Conservation (phyloP, 176 grass and related monocot genomes). For the Puya raimondii region DNA sequence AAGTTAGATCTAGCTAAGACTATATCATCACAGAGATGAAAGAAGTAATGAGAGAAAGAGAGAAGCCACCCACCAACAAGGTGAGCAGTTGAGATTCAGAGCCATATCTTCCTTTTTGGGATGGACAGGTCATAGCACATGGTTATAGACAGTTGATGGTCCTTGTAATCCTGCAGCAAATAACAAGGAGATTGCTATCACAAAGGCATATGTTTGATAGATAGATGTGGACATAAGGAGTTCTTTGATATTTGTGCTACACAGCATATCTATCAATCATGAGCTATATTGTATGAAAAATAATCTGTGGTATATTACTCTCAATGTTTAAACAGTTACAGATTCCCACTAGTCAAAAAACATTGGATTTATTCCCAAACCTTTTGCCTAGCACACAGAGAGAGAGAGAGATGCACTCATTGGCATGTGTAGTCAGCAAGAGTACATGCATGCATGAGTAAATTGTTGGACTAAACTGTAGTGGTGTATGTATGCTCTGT, state of each 20-base stretch:
- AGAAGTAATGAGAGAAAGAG: conserved; percentile 4
- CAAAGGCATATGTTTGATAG: not conserved
- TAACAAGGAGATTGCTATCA: not conserved
- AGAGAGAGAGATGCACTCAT: too few relatives aligned
- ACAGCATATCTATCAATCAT: not conserved
- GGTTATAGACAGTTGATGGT: conserved; percentile 26
- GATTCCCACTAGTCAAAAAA: not conserved
- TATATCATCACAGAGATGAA: not conserved
- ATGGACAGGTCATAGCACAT: conserved; percentile 24
- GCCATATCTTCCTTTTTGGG: conserved; percentile 10
- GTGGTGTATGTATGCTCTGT: too few relatives aligned
- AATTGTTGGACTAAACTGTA: too few relatives aligned
- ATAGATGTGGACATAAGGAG: conserved; percentile 15
- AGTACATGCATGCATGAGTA: too few relatives aligned
- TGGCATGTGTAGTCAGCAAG: too few relatives aligned
- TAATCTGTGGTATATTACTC: not conserved
- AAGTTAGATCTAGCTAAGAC: not conserved
- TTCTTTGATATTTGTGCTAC: not conserved
- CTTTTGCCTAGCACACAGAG: too few relatives aligned
- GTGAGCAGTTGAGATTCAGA: conserved; percentile 14
- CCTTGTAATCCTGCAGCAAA: conserved; percentile 4
- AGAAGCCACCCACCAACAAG: conserved; percentile 3
- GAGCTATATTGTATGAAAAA: not conserved
- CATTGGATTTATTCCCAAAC: too few relatives aligned
- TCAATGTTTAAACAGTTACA: not conserved